These are phyloP conservation scores for Ophiocordyceps camponoti-floridani DNA, from an alignment of 2,329 filamentous ascomycete species.

Conservation along the genomic window DNA sequence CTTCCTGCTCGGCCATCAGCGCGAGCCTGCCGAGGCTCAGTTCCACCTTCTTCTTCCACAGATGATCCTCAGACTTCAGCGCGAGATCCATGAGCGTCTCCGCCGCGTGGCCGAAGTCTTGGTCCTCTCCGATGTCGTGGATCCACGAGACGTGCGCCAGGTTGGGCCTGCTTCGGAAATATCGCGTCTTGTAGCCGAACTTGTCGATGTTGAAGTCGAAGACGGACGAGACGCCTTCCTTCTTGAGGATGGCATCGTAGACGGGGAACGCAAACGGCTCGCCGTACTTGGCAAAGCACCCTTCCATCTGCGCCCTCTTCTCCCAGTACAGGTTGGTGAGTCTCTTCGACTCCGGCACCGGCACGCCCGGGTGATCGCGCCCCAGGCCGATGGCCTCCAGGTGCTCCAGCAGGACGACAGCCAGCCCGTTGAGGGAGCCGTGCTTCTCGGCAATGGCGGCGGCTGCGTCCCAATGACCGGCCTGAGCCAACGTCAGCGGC, in stretches of 20 bases:
- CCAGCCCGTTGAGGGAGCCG: constrained; percentile 33
- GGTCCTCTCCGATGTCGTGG: constrained; percentile 67
- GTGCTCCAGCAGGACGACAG: constrained; percentile 36
- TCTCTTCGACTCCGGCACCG: constrained; percentile 10
- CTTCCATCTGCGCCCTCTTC: constrained; percentile 26
- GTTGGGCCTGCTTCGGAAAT: constrained; percentile 52
- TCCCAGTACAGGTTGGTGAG: constrained; percentile 18
- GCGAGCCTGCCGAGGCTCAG: constrained; percentile 76
- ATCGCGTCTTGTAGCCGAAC: constrained; percentile 54
- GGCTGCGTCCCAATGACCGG: constrained; percentile 38
- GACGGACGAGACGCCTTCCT: constrained; percentile 46
- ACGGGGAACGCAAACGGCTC: constrained; percentile 56
- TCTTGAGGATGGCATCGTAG: constrained; percentile 59
- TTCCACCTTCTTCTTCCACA: constrained; percentile 91
- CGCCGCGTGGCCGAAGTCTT: constrained; percentile 57
- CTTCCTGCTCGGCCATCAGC: constrained; percentile 43
- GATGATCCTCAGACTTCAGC: constrained; percentile 51
- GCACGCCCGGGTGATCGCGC: constrained; percentile 10
- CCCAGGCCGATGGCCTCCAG: constrained; percentile 20
- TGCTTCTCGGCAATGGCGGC: constrained; percentile 42
- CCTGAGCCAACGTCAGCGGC: constrained; percentile 32
- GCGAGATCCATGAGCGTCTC: constrained; percentile 54
- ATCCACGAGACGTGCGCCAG: constrained; percentile 82
- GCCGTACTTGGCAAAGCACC: constrained; percentile 45
- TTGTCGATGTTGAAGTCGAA: constrained; percentile 56